A percentile compares a stretch with the other conserved stretches of the same genome.
These are phyloP conservation scores for Colletotrichum brevisporum DNA, from an alignment of 2,329 filamentous ascomycete genomes.

Conservation along the genomic window DNA sequence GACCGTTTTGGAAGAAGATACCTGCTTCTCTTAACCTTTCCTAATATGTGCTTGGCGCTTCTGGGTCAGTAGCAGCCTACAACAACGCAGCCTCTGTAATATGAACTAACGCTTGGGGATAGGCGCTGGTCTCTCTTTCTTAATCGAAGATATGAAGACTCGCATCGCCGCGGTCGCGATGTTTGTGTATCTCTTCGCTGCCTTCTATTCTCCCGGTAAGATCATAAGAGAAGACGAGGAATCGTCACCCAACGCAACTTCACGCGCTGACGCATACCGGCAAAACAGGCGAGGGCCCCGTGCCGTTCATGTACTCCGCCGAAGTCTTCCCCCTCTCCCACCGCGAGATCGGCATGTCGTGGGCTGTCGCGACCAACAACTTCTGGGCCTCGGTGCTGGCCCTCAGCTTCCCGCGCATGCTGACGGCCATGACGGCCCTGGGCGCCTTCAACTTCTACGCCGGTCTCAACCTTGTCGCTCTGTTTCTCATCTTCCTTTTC, in stretches of 20 bases:
- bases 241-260: not conserved
- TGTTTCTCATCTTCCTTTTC: slow-evolving; percentile 63
- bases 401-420: slow-evolving; percentile 66
- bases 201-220: slow-evolving; percentile 73
- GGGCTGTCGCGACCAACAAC: slow-evolving; percentile 72
- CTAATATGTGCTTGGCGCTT: slow-evolving; percentile 75
- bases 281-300: slow-evolving; percentile 65
- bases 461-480: slow-evolving; percentile 60
- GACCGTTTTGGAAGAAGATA: slow-evolving; percentile 76
- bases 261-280: not conserved
- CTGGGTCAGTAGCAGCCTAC: slow-evolving; percentile 49
- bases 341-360: slow-evolving; percentile 75
- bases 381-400: slow-evolving; percentile 67
- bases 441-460: slow-evolving; percentile 63
- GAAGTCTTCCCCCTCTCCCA: slow-evolving; percentile 76
- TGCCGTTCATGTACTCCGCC: slow-evolving; percentile 73
- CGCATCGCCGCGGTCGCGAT: slow-evolving; percentile 69
- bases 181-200: slow-evolving; percentile 76
- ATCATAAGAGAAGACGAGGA: too few species aligned
- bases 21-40: slow-evolving; percentile 76
- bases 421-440: slow-evolving; percentile 51
- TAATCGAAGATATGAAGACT: slow-evolving; percentile 54
- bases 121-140: slow-evolving; percentile 56
- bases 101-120: not conserved
- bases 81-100: not conserved